Evolutionary conservation across 2,329 filamentous ascomycete genomes (phyloP), one percentile per base, ranked within the genome.

Genomic region (Cladobotryum mycophilum): DNA sequence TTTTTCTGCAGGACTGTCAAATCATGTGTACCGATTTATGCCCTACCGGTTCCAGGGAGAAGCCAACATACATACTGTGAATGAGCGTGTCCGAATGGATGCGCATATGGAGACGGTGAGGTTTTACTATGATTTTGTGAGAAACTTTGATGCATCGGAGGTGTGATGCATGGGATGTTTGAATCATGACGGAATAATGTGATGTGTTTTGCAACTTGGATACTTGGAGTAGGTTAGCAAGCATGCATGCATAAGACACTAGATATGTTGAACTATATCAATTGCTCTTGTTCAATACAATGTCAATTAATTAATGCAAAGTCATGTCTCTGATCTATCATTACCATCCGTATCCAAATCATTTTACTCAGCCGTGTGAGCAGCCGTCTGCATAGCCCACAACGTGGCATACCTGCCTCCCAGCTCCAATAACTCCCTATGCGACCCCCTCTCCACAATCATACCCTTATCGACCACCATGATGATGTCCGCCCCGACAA

Each of bases 51-150:
- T 58, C 37, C 58, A 57, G 5, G 59, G 55, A 2, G 44, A 53
- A 0, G 55, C 58, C 11, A 64, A 63, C n/a, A 66, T 74, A 4
- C 72, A 75, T 53, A 74, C 71, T 0, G 65, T 73, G 0, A 63
- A 75, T 48, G 71, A 75, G 58, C 64, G 66, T 43, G 52, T 70
- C 1, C 67, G 64, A 25, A 67, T 74, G 22, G 53, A 60, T 18
- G 64, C 62, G 5, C 72, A 75, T 52, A 63, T 72, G 43, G 65
- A 67, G 17, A 64, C 67, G 36, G 67, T 74, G 30, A 64, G 69
- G 54, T 76, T 74, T 60, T 75, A 72, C 57, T 72, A 70, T 33
- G 55, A 68, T 45, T 66, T 75, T 35, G 61, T 76, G 35, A 66
- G 72, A 43, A 75, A 75, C 53, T 68, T 74, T 60, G 71, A 75